Evolutionary conservation across 2,329 filamentous ascomycete species (phyloP), one percentile per base, ranked within the genome.

Genomic region (Diaporthe humulicola): DNA sequence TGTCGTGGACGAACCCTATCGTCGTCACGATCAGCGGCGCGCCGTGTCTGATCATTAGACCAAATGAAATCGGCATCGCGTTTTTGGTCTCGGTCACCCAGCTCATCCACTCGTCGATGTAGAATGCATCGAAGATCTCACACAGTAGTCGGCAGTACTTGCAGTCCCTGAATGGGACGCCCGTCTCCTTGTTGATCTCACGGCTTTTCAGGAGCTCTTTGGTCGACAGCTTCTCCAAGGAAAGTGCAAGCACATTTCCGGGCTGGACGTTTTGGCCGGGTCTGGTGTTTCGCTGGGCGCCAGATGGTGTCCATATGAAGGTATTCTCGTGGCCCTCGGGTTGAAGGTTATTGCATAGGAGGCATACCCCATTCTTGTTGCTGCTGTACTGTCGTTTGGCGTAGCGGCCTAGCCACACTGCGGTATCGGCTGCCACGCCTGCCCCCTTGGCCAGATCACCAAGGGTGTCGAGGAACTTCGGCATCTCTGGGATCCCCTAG

Each of bases 31-130:
- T 14, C 17, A 67, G n/a, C 1, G 64, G 64, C 8, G 64, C 64
- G 9, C 64, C 64, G 3, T 28, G 64, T 12, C 64, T 25, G 22
- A 67, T 67, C 64, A 67, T 67, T 22, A 67, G 64, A 1, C 64
- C 64, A 14, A 67, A 67, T 1, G 64, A 67, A 2, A 67, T 30
- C 30, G 64, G 64, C 64, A 67, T 67, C 30, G 45, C 64, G 8
- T 52, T 67, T 2, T 12, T 6, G 6, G 64, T 67, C 64, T 67
- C 64, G 30, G 64, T 67, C 1, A 67, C 64, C 64, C 64, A 67
- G 33, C 64, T 67, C 64, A 67, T 67, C 64, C 64, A 67, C 64
- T 67, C 64, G 64, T 67, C 64, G 45, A 67, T 38, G n/a, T 67
- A 67, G 14, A 52, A 67, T 1, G 64, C 64, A 4, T 67, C 64